Evolutionary conservation across 768 basidiomycete species (phyloP), one percentile per base, ranked within the genome.

Genomic region (Dacryopinax spathularia): DNA sequence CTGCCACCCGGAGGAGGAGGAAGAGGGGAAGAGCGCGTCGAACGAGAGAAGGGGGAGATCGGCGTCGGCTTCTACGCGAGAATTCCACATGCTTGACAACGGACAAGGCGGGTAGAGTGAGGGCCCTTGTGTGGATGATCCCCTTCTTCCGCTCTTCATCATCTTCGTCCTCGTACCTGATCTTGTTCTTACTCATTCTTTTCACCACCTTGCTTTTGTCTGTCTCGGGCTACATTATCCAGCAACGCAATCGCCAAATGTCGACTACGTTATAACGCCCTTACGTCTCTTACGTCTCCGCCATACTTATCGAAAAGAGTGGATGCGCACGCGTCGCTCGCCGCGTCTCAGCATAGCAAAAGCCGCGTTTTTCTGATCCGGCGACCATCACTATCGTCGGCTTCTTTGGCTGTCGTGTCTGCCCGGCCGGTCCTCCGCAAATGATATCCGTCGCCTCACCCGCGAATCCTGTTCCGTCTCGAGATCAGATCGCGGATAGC

Each of bases 41-140:
- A 9, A 9, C 18, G 35, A 18, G 10, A 9, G 35, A 36, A 6
- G 22, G 39, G 39, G 18, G 7, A 15, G 18, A 6, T 41, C 18
- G n/a, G n/a, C n/a, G n/a, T n/a, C 22, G 16, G 48, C 25, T 56
- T 56, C 48, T 31, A 56, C 48, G 48, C 25, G 48, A 56, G 48
- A 56, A 56, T 56, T 56, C 48, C 48, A 56, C 48, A 56, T 56
- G 29, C 48, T 27, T 56, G 48, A 56, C 48, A 56, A 56, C 48
- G 48, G 48, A 15, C 48, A 31, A 6, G 29, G 48, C 22, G 7
- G 13, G 9, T 9, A 9, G 35, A 36, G 35, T 36, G 39, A 41
- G 39, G 39, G 39, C 39, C 39, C 39, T n/a, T n/a, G n/a, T 41
- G 39, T 41, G 7, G 18, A 18, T 41, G 39, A 22, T 5, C 39